A percentile compares a stretch with the other conserved stretches of the same genome.
These are phyloP conservation scores for Candolleomyces aberdarensis DNA, from an alignment of 768 basidiomycete species.

Conservation along the genomic window DNA sequence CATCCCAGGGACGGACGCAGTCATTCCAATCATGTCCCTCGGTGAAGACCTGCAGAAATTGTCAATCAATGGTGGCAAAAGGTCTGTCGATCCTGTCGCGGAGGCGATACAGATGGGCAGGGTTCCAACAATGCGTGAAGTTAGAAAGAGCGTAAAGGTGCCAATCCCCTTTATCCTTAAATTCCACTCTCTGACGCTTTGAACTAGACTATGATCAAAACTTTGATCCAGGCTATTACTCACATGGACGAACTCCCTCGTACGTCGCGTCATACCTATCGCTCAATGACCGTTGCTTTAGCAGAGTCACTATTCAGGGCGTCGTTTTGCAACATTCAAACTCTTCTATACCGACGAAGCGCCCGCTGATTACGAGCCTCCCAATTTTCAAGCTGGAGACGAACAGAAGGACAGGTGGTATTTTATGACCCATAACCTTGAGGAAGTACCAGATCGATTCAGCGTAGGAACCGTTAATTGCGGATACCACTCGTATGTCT, in stretches of 20 bases:
- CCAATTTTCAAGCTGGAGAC: slow-evolving; percentile 72
- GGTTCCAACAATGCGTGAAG: slow-evolving; percentile 72
- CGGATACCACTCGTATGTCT: slow-evolving; percentile 66
- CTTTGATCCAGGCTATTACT: slow-evolving; percentile 71
- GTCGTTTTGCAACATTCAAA: slow-evolving; percentile 87
- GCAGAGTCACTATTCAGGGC: slow-evolving; percentile 39
- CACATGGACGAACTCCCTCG: slow-evolving; percentile 80
- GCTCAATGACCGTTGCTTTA: neutral
- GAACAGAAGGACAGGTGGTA: slow-evolving; percentile 71
- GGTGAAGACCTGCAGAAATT: slow-evolving; percentile 56
- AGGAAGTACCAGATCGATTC: slow-evolving; percentile 73
- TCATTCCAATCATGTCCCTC: slow-evolving; percentile 72
- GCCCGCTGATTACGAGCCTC: slow-evolving; percentile 82
- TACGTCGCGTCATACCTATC: slow-evolving; percentile 28
- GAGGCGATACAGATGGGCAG: slow-evolving; percentile 58
- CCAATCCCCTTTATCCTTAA: neutral
- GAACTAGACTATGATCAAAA: slow-evolving; percentile 67
- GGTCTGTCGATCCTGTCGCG: slow-evolving; percentile 52
- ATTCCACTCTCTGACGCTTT: neutral
- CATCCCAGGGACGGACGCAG: slow-evolving; percentile 54
- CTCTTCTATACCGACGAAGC: slow-evolving; percentile 79
- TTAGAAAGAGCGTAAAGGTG: slow-evolving; percentile 81
- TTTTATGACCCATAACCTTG: slow-evolving; percentile 72
- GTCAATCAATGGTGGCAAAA: slow-evolving; percentile 30
- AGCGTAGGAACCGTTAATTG: slow-evolving; percentile 66